Percentiles rank a stretch among this genome's conserved stretches.
Evolutionary conservation across 805 yeast species (phyloP).

Genomic region (Hanseniaspora nectarophila): DNA sequence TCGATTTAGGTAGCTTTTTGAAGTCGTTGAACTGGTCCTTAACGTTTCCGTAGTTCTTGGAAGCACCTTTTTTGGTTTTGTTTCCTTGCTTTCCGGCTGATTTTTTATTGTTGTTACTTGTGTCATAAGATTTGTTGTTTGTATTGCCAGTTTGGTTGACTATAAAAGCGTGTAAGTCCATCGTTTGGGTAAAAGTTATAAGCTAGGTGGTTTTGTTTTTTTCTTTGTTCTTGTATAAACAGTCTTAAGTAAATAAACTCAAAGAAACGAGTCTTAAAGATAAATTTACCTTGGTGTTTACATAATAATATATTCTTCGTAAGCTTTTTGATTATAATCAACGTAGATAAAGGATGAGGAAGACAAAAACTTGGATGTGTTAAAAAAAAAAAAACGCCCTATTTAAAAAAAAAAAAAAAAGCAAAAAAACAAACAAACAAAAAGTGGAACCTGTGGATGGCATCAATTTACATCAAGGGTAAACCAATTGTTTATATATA

Average conservation of each 20-base stretch:
- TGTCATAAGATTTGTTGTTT: background rate
- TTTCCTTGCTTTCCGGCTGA: background rate
- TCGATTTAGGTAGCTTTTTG: slow-evolving; percentile 10
- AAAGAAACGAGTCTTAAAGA: background rate
- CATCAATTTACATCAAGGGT: too few relatives aligned
- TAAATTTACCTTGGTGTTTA: background rate
- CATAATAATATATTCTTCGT: background rate
- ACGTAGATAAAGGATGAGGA: too few relatives aligned
- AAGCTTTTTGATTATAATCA: too few relatives aligned
- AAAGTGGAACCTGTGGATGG: background rate
- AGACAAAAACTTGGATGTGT: too few relatives aligned
- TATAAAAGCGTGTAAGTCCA: background rate
- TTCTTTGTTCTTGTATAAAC: too few relatives aligned
- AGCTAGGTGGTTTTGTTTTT: too few relatives aligned
- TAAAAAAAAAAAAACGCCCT: too few relatives aligned
- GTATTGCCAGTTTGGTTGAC: background rate
- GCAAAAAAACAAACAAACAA: background rate
- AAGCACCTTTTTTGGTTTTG: background rate
- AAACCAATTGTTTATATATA: too few relatives aligned
- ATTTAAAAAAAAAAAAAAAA: background rate
- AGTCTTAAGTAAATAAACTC: slow-evolving; percentile 3
- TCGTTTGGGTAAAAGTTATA: too few relatives aligned
- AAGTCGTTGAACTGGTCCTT: background rate
- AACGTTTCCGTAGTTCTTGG: background rate
- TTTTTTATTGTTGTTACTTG: background rate